Percentiles rank a stretch among this genome's conserved stretches.
These are phyloP conservation scores for Penicillium hordei DNA, from an alignment of 2,329 filamentous ascomycete species.

Conservation along the genomic window DNA sequence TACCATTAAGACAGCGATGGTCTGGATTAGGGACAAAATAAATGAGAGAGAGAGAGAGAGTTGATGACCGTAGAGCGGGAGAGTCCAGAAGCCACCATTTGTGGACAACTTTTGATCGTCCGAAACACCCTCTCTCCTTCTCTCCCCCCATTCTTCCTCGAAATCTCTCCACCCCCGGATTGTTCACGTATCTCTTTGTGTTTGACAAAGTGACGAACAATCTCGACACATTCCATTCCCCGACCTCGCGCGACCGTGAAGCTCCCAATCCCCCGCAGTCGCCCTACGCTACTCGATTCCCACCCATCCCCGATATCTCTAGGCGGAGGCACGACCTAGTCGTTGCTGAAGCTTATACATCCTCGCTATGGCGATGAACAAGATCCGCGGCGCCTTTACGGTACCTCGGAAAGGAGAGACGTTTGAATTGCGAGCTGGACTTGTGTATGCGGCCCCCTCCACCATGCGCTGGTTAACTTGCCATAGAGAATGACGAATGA, in stretches of 20 bases:
- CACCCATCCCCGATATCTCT: conserved; percentile 18
- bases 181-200: conserved; percentile 4
- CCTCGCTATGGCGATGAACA: conserved; percentile 81
- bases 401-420: conserved; percentile 95
- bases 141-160: conserved; percentile 10
- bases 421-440: conserved; percentile 89
- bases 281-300: conserved; percentile 19
- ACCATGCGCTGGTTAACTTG: conserved; percentile 14
- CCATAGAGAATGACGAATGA: conserved; percentile 24
- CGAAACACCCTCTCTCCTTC: conserved; percentile 19
- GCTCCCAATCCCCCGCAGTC: conserved; percentile 37
- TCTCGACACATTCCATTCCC: conserved; percentile 9
- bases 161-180: conserved; percentile 11
- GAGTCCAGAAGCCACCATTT: conserved; percentile 29
- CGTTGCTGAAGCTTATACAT: conserved; percentile 36
- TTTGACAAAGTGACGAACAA: conserved; percentile 16
- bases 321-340: conserved; percentile 38
- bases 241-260: conserved; percentile 32
- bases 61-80: conserved; percentile 15
- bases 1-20: conserved; percentile 21
- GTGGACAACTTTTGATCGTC: conserved; percentile 36
- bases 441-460: conserved; percentile 58
- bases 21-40: conserved; percentile 3
- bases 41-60: conserved; percentile 1
- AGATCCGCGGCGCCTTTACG: conserved; percentile 90